These are phyloP conservation scores for Dictyophora rubrovolvata DNA, from an alignment of 768 basidiomycete species.

Conservation along the genomic window DNA sequence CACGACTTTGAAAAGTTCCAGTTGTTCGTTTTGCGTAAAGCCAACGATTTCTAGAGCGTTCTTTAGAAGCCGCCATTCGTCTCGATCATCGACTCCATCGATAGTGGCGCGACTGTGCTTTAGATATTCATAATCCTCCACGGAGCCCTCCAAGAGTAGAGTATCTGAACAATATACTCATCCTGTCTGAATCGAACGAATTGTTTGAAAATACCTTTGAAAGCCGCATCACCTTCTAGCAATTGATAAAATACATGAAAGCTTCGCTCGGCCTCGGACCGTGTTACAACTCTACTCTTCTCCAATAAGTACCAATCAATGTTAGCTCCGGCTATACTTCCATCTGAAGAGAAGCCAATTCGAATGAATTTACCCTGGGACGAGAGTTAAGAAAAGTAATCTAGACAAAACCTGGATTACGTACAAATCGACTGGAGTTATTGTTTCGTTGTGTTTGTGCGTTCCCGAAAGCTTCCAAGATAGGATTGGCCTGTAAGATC, in stretches of 20 bases:
- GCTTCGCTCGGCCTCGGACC: conserved; percentile 81
- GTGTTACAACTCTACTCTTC: conserved; percentile 87
- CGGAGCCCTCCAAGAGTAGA: conserved; percentile 60
- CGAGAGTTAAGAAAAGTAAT: not conserved
- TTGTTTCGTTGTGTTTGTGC: conserved; percentile 98
- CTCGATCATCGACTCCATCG: conserved; percentile 88
- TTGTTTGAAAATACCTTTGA: conserved; percentile 49
- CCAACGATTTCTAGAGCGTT: conserved; percentile 83
- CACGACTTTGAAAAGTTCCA: conserved; percentile 88
- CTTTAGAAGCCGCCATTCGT: conserved; percentile 80
- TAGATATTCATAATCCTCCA: conserved; percentile 83
- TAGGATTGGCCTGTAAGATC: conserved; percentile 95
- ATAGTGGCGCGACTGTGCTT: conserved; percentile 84
- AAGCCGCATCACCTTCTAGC: conserved; percentile 57
- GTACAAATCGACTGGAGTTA: conserved; percentile 88
- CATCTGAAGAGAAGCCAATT: conserved; percentile 86
- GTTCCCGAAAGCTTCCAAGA: conserved; percentile 96
- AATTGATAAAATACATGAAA: conserved; percentile 98
- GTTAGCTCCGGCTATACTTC: conserved; percentile 94
- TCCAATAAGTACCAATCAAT: conserved; percentile 99
- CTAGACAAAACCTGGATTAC: not conserved
- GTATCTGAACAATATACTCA: conserved; percentile 37
- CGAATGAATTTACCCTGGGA: conserved; percentile 80
- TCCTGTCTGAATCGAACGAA: conserved; percentile 2
- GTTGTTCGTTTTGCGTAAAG: conserved; percentile 73